Conservation (phyloP, 768 basidiomycete species). For the Suillus fuscotomentosus region DNA sequence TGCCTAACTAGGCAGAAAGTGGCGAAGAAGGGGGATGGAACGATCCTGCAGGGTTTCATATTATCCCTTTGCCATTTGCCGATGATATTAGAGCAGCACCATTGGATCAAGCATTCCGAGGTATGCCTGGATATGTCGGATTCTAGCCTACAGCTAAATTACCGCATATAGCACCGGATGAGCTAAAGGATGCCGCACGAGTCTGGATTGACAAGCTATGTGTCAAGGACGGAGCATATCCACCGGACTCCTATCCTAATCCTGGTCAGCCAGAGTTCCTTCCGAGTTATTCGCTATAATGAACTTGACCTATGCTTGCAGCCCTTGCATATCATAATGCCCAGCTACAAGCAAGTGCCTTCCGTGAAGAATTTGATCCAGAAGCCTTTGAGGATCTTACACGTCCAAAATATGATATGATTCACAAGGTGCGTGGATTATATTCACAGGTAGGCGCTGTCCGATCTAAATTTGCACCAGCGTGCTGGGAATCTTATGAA, state of each 20-base stretch:
- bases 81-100: conserved; percentile 89
- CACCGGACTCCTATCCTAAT: conserved; percentile 89
- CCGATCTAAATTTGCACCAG: conserved; percentile 33
- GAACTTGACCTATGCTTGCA: conserved; percentile 26
- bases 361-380: conserved; percentile 84
- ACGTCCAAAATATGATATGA: conserved; percentile 68
- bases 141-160: conserved; percentile 4
- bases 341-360: conserved; percentile 89
- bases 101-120: conserved; percentile 60
- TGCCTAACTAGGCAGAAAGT: conserved; percentile 58
- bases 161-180: conserved; percentile 56
- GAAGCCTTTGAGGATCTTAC: conserved; percentile 82
- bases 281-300: background rate
- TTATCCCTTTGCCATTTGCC: conserved; percentile 90
- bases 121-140: conserved; percentile 34
- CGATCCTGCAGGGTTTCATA: conserved; percentile 88
- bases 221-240: conserved; percentile 76
- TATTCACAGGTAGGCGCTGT: background rate
- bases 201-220: conserved; percentile 78
- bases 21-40: conserved; percentile 69
- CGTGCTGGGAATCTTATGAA: conserved; percentile 67
- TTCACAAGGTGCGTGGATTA: conserved; percentile 63
- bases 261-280: conserved; percentile 58
- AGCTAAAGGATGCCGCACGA: conserved; percentile 62
- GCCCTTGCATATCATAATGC: conserved; percentile 87